Percentiles rank a stretch among this genome's conserved stretches.
phyloP scores from a whole-genome alignment of 148 eudicot genomes.

The Rhododendron henanense region DNA sequence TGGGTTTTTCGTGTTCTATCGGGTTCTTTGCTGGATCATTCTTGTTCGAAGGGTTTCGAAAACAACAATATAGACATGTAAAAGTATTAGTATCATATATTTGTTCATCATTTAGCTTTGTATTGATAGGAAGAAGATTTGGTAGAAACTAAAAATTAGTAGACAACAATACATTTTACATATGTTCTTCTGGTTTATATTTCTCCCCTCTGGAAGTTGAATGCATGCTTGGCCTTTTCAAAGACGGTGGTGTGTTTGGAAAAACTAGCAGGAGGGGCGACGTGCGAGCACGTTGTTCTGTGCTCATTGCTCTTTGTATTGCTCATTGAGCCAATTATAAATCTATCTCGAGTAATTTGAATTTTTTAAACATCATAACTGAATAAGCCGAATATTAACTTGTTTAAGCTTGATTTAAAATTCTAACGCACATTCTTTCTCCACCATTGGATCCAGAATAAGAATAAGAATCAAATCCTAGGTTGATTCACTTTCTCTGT shows the following conservation, averaged over 20 bases:
- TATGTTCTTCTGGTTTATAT: not conserved
- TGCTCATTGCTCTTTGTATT: too few species aligned
- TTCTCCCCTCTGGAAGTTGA: not conserved
- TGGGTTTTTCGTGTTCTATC: slow-evolving; percentile 70
- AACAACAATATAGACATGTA: slow-evolving; percentile 37
- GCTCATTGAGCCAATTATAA: too few species aligned
- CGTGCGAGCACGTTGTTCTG: too few species aligned
- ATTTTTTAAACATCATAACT: too few species aligned
- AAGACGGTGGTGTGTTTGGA: not conserved
- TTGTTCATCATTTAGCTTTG: not conserved
- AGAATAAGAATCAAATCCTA: too few species aligned
- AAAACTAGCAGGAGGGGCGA: too few species aligned
- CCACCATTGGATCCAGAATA: too few species aligned
- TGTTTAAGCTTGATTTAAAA: too few species aligned
- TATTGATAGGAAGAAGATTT: not conserved
- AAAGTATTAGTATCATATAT: not conserved
- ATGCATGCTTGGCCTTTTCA: not conserved
- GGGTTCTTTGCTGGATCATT: slow-evolving; percentile 78
- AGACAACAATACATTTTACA: not conserved
- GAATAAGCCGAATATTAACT: too few species aligned
- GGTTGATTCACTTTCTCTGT: too few species aligned
- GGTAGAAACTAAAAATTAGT: not conserved
- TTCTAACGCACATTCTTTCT: too few species aligned
- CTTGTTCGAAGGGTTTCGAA: slow-evolving; percentile 69
- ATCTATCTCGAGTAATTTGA: too few species aligned